These are phyloP conservation scores for Xylaria longipes DNA, from an alignment of 495 filamentous ascomycete genomes.

Conservation along the genomic window DNA sequence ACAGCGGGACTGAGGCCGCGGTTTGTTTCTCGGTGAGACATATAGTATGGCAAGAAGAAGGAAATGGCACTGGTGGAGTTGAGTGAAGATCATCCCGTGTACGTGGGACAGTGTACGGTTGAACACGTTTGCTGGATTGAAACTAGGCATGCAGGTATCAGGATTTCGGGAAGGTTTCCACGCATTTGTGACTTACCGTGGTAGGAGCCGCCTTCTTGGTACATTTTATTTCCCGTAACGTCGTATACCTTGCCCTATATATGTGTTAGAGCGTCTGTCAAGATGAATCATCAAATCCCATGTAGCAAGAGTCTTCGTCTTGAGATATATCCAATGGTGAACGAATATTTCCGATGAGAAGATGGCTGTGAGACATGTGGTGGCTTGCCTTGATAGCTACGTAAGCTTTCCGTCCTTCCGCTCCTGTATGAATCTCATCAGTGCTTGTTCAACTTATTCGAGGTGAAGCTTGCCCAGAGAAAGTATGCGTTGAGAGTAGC, in stretches of 20 bases:
- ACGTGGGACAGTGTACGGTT: not conserved
- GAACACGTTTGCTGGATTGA: not conserved
- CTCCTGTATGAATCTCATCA: conserved; percentile 58
- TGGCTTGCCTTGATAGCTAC: conserved; percentile 84
- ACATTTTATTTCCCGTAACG: conserved; percentile 84
- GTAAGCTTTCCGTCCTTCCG: conserved; percentile 72
- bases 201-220: conserved; percentile 83
- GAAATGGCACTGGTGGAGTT: not conserved
- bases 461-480: not conserved
- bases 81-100: not conserved
- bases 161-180: not conserved
- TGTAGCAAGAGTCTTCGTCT: not conserved
- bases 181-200: conserved; percentile 64
- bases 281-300: conserved; percentile 24
- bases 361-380: not conserved
- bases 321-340: not conserved
- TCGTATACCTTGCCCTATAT: conserved; percentile 86
- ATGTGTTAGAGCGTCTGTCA: conserved; percentile 21
- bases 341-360: not conserved
- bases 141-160: too few relatives aligned
- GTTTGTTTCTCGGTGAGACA: not conserved
- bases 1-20: not conserved
- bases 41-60: not conserved
- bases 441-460: not conserved
- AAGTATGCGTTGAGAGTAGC: not conserved